Percentiles rank a stretch among this genome's conserved stretches.
Evolutionary conservation across 345 rosid genomes (phyloP).

Genomic region (Streptanthus diversifolius): DNA sequence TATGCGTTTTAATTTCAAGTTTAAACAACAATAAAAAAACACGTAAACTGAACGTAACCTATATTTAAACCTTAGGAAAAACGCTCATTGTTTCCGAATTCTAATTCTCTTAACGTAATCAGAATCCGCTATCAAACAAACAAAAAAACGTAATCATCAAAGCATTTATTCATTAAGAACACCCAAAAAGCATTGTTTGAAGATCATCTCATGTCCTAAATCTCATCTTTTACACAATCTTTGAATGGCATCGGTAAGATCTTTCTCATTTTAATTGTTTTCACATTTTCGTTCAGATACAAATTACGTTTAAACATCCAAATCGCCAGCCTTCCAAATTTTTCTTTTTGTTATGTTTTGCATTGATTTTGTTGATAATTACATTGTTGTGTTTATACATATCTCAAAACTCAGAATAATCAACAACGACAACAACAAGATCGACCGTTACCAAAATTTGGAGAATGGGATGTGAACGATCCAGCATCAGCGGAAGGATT

Average conservation of each 20-base stretch:
- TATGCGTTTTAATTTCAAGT: background rate
- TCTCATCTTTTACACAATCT: background rate
- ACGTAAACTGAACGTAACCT: constrained; percentile 13
- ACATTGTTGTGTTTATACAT: background rate
- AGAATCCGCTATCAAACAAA: background rate
- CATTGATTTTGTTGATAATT: background rate
- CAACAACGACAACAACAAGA: constrained; percentile 47
- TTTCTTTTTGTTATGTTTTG: background rate
- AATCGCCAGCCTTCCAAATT: background rate
- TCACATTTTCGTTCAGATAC: background rate
- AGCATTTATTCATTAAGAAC: background rate
- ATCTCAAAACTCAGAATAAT: constrained; percentile 16
- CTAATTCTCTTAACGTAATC: constrained; percentile 4
- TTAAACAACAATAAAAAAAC: constrained; percentile 25
- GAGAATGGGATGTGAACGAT: constrained; percentile 76
- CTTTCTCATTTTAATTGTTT: background rate
- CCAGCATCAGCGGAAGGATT: constrained; percentile 76
- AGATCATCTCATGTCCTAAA: constrained; percentile 16
- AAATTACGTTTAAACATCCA: background rate
- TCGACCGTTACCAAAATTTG: constrained; percentile 65
- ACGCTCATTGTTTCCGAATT: constrained; percentile 16
- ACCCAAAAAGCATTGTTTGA: background rate
- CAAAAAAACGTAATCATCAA: background rate
- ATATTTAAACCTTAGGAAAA: constrained; percentile 25
- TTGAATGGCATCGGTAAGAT: constrained; percentile 41